Base-by-base conservation (phyloP, 2,329 filamentous ascomycete genomes). In the Chaetomiaceae sp. region DNA sequence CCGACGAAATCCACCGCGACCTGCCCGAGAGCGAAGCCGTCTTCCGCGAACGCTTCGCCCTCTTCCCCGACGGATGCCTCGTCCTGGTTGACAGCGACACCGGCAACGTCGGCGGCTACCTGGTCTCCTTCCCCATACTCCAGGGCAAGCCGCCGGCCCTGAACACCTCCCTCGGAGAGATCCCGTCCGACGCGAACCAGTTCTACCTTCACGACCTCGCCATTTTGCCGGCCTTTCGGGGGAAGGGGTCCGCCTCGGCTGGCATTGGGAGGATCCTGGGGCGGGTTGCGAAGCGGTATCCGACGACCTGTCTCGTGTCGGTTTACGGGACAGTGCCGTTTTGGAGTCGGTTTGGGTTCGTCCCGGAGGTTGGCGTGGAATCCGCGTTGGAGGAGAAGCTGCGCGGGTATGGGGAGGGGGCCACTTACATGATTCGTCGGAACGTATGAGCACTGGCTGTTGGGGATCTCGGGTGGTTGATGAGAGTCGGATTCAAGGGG, bases 191-290 rank as follows among this genome's bases (percentile, higher is more conserved):
- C 6, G 66, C 65, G 16, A 60, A 68, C 47, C 63, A 68, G 54
- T 70, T 66, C 44, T 70, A 70, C 51, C 65, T 71, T 16, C 68
- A 70, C 53, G 68, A 70, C 49, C 43, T 71, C 5, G 67, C 62
- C 17, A 54, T 71, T 30, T 50, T 67, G 9, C 61, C 62, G 1
- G 40, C 33, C 14, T 52, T 60, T 4, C 64, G 66, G 10, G 63
- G 65, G 1, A 48, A 40, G 2, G 65, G 67, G 1, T 52, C 55
- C 8, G 68, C 66, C 5, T 46, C 44, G 1, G 51, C 59, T 13
- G 55, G 55, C 13, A 53, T 69, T 4, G n/a, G 50, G 4, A 63
- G 34, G 25, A 51, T 66, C 1, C 51, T 67, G 3, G 44, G 17
- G 0, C n/a, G n/a, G n/a, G 47, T 66, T 7, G 63, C 62, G 12